Evolutionary conservation across 257 asterid genomes (phyloP).

Genomic region (Solanum medicagineum): DNA sequence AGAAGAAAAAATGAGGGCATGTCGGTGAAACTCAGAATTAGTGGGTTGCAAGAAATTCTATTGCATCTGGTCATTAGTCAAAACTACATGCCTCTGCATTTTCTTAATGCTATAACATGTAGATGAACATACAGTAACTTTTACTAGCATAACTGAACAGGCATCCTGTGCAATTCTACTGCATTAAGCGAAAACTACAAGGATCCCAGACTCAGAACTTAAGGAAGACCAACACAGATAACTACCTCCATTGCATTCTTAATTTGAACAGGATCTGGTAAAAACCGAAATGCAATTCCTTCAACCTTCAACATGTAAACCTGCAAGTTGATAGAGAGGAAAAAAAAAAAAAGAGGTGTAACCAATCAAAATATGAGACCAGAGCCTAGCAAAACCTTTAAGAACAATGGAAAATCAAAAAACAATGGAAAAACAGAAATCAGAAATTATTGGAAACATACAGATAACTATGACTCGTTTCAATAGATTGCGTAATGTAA

Average conservation of each 20-base stretch:
- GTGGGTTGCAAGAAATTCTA: not conserved
- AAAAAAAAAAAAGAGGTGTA: too few species aligned
- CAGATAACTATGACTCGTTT: not conserved
- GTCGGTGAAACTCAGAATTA: not conserved
- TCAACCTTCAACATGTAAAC: constrained; percentile 95
- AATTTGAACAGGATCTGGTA: constrained; percentile 92
- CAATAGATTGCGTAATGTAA: not conserved
- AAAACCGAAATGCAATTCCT: constrained; percentile 88
- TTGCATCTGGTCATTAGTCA: not conserved
- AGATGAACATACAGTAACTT: not conserved
- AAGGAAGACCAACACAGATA: not conserved
- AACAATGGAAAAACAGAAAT: not conserved
- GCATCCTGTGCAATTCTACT: not conserved
- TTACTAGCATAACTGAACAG: not conserved
- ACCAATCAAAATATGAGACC: not conserved
- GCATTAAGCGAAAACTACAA: not conserved
- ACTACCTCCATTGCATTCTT: constrained; percentile 89
- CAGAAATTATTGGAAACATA: not conserved
- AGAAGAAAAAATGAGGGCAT: not conserved
- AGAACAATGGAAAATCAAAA: not conserved
- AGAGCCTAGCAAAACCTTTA: not conserved
- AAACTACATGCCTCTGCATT: not conserved
- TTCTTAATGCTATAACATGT: not conserved
- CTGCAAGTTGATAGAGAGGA: constrained; percentile 19
- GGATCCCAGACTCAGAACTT: not conserved